Percentiles rank a stretch among this genome's conserved stretches.
Conservation (phyloP, 371 early-diverging fungal genomes). For the Furculomyces boomerangus region DNA sequence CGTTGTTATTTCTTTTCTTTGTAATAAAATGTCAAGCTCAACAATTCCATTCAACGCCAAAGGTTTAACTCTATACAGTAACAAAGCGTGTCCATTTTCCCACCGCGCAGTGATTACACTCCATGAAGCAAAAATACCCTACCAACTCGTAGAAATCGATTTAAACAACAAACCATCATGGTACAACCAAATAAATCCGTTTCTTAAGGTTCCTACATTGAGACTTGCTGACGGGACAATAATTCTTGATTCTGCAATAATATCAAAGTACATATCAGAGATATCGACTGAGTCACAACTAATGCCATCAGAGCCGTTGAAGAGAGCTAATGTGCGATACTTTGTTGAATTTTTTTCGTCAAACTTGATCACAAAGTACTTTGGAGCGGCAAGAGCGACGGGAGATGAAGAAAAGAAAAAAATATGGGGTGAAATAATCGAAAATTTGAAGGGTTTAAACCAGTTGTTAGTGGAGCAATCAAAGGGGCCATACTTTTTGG, state of each 20-base stretch:
- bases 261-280: conserved; percentile 76
- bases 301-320: conserved; percentile 43
- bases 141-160: conserved; percentile 34
- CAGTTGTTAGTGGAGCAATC: conserved; percentile 28
- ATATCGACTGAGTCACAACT: conserved; percentile 38
- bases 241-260: conserved; percentile 56
- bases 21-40: too few species aligned
- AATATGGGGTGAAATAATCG: not conserved
- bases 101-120: conserved; percentile 38
- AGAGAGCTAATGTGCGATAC: conserved; percentile 44
- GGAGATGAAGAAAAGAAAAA: not conserved
- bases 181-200: conserved; percentile 46
- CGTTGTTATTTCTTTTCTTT: too few species aligned
- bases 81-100: conserved; percentile 39
- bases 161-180: conserved; percentile 39
- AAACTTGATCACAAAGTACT: conserved; percentile 14
- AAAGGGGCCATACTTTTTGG: conserved; percentile 41
- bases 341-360: conserved; percentile 29
- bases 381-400: conserved; percentile 11
- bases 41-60: not conserved
- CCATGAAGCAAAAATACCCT: conserved; percentile 26
- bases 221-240: conserved; percentile 35
- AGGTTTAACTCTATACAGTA: conserved; percentile 26
- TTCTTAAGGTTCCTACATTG: conserved; percentile 47
- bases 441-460: conserved; percentile 12